phyloP scores from a whole-genome alignment of 345 rosid species.

The Citrus sp. region DNA sequence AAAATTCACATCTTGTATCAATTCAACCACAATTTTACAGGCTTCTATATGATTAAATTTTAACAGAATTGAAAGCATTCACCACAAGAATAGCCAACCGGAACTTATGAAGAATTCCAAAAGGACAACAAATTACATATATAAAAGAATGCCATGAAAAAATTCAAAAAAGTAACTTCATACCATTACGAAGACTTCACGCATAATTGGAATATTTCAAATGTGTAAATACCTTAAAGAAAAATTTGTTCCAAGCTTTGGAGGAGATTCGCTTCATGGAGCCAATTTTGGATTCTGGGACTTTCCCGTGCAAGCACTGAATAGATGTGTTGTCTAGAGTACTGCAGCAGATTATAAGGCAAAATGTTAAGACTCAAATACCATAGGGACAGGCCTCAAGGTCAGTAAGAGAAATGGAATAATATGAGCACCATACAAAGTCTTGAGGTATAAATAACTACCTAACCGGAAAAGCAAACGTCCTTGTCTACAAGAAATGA shows the following conservation, averaged over 20 bases:
- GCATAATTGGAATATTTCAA: neutral
- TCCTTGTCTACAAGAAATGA: neutral
- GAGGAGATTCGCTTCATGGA: conserved; percentile 76
- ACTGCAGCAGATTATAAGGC: conserved; percentile 28
- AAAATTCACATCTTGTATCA: neutral
- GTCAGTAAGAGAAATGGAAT: neutral
- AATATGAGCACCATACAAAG: neutral
- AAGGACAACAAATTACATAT: neutral
- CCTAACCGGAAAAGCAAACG: neutral
- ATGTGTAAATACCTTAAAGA: conserved; percentile 56
- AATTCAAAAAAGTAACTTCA: conserved; percentile 11
- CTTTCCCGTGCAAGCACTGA: conserved; percentile 81
- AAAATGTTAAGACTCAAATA: neutral
- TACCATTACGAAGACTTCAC: neutral
- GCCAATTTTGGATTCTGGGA: conserved; percentile 63
- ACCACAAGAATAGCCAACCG: neutral
- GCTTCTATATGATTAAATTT: neutral
- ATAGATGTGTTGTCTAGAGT: conserved; percentile 68
- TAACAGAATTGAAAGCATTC: neutral
- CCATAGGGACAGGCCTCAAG: neutral
- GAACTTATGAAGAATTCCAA: neutral
- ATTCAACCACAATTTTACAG: neutral
- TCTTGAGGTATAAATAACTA: neutral
- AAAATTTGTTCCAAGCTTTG: conserved; percentile 71
- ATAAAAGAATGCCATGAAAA: neutral